These are phyloP conservation scores for Diplocarpon rosae DNA, from an alignment of 2,329 filamentous ascomycete species.

Conservation along the genomic window DNA sequence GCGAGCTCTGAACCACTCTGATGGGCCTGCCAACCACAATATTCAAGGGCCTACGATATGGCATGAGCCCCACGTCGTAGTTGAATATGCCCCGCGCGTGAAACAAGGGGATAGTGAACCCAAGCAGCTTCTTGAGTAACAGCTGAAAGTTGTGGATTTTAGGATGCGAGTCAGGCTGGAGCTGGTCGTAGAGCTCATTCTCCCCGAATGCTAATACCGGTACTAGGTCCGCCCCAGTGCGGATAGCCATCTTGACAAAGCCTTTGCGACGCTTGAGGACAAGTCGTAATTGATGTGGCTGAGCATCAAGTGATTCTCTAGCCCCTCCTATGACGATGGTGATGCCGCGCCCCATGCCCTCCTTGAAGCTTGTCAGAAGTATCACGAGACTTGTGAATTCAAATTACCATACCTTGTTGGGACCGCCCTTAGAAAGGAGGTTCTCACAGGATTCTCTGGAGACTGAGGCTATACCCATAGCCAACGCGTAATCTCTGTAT, in stretches of 20 bases:
- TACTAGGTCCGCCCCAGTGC: slow-evolving; percentile 86
- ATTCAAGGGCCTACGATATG: slow-evolving; percentile 78
- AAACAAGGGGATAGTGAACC: slow-evolving; percentile 85
- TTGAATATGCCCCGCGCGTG: slow-evolving; percentile 92
- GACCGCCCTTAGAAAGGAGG: slow-evolving; percentile 67
- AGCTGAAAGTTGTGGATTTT: slow-evolving; percentile 73
- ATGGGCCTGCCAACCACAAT: slow-evolving; percentile 83
- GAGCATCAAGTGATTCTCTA: slow-evolving; percentile 80
- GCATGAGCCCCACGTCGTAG: slow-evolving; percentile 94
- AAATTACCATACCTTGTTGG: slow-evolving; percentile 37
- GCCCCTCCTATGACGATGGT: slow-evolving; percentile 94
- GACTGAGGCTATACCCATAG: slow-evolving; percentile 78
- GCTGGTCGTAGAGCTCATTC: slow-evolving; percentile 90
- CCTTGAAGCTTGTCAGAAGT: slow-evolving; percentile 27
- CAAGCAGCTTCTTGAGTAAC: slow-evolving; percentile 71
- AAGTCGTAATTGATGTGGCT: slow-evolving; percentile 64
- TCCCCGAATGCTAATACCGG: slow-evolving; percentile 90
- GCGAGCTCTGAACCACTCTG: slow-evolving; percentile 47
- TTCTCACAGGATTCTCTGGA: slow-evolving; percentile 89
- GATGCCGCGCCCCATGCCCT: slow-evolving; percentile 89
- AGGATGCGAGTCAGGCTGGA: slow-evolving; percentile 67
- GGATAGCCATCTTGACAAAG: slow-evolving; percentile 86
- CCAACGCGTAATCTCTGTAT: slow-evolving; percentile 88
- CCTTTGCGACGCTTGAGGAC: slow-evolving; percentile 79
- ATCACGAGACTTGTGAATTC: neutral